Conservation (phyloP, 2,329 filamentous ascomycete species). For the Pseudogymnoascus sp. region DNA sequence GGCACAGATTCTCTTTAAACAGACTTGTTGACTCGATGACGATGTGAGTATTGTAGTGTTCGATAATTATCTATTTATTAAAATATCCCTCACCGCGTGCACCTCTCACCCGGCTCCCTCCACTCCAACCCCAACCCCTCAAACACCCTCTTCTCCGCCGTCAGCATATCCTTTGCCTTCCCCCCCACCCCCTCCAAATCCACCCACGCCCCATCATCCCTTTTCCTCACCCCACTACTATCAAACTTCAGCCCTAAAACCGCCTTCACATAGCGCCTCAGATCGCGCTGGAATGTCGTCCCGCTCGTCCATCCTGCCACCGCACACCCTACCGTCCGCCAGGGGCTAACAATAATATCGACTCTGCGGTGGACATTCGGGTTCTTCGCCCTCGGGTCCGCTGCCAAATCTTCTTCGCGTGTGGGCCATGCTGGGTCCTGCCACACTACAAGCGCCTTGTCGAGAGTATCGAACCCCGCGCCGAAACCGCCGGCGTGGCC, state of each 20-base stretch:
- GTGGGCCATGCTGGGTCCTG: conserved; percentile 52
- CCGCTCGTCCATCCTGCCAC: conserved; percentile 82
- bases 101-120: conserved; percentile 57
- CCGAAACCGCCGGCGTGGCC: conserved; percentile 30
- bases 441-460: conserved; percentile 92
- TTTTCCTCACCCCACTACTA: conserved; percentile 71
- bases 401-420: conserved; percentile 26
- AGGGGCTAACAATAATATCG: conserved; percentile 84
- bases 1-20: too few relatives aligned
- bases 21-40: too few relatives aligned
- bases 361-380: conserved; percentile 73
- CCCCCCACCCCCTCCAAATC: conserved; percentile 54
- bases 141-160: conserved; percentile 76
- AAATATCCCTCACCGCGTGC: conserved; percentile 12
- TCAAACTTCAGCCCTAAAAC: conserved; percentile 76
- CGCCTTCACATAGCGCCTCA: conserved; percentile 70
- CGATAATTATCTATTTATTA: not conserved
- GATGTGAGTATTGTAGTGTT: too few relatives aligned
- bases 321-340: conserved; percentile 82
- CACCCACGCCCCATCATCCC: conserved; percentile 57
- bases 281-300: conserved; percentile 81
- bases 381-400: conserved; percentile 40
- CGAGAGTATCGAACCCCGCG: conserved; percentile 73
- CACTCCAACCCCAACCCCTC: conserved; percentile 62
- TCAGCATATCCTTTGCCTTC: conserved; percentile 48